Evolutionary conservation across 352 stramenopile genomes (phyloP), one percentile per base, ranked within the genome.

Genomic region (Phytophthora rubi): DNA sequence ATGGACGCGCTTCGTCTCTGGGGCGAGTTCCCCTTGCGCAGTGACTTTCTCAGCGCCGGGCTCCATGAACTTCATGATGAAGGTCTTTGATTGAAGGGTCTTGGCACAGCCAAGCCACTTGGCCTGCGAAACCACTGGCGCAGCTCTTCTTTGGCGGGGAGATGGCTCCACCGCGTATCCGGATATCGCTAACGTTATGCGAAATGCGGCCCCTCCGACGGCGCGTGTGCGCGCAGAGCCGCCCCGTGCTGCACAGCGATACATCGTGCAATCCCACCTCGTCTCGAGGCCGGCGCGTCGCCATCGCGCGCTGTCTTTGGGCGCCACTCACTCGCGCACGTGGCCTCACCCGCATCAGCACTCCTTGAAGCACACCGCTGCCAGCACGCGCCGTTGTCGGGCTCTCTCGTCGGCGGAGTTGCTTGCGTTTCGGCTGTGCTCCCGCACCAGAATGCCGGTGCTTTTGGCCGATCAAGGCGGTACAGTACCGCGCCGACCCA

Each of bases 121-220:
- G 23, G 1, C 23, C 30, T n/a, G 35, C 16, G 28, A 28, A 62
- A 42, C 35, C 47, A 65, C 47, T 70, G 63, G 48, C 23, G 48
- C 12, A 39, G 33, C 53, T 53, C 48, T 28, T 39, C 10, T 53
- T 68, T 69, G 33, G 33, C 1, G 8, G 21, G 49, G 32, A 26
- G 28, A 51, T 71, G 47, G 47, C 53, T 59, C 15, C 30, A 9
- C n/a, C 47, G 30, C 12, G 21, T 39, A 18, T 44, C 53, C 30
- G 66, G 48, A 73, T 73, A 32, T 69, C 23, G 18, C 18, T 21
- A 21, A 21, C 44, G 7, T 39, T 74, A 74, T 71, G 68, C 68
- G 62, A 75, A 75, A 75, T 53, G 56, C 57, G 33, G 44, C 47
- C 28, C n/a, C 39, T 5, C 5, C 16, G 47, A 28, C 6, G 10